Conservation (phyloP, 2,329 filamentous ascomycete genomes). For the Ophidiomyces ophidiicola region DNA sequence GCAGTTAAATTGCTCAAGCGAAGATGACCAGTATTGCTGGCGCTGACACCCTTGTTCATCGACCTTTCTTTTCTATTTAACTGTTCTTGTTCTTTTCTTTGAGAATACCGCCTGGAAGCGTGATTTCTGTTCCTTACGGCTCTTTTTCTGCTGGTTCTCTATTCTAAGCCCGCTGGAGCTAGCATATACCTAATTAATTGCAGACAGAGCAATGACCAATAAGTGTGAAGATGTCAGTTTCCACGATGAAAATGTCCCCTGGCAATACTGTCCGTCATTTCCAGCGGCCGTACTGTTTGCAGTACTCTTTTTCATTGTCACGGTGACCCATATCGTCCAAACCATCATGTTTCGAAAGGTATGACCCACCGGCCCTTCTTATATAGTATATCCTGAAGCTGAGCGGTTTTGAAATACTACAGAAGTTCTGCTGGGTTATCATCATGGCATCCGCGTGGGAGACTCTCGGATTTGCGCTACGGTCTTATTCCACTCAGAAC, state of each 20-base stretch:
- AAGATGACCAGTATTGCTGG: no score
- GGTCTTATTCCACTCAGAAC: constrained; percentile 10
- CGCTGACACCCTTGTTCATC: no score
- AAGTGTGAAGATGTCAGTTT: constrained; percentile 11
- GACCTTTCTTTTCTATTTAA: no score
- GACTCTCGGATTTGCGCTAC: constrained; percentile 13
- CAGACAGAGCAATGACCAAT: constrained; percentile 1
- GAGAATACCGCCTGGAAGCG: no score
- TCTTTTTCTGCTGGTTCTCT: not conserved
- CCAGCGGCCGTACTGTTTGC: constrained; percentile 14
- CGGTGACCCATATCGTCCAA: constrained; percentile 12
- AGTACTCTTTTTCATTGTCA: constrained; percentile 10
- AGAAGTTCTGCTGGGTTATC: constrained; percentile 17
- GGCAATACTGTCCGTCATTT: constrained; percentile 16
- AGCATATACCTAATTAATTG: not conserved
- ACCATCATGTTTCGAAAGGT: constrained; percentile 14
- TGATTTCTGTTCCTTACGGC: not conserved
- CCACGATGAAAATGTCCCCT: constrained; percentile 9
- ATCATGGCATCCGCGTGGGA: constrained; percentile 14
- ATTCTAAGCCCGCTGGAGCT: not conserved
- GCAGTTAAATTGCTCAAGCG: no score
- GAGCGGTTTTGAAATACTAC: not conserved
- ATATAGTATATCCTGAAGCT: not conserved
- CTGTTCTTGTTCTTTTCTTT: no score
- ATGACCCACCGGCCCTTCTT: not conserved